Conservation (phyloP, 2,329 filamentous ascomycete species). For the Colletotrichum lini region DNA sequence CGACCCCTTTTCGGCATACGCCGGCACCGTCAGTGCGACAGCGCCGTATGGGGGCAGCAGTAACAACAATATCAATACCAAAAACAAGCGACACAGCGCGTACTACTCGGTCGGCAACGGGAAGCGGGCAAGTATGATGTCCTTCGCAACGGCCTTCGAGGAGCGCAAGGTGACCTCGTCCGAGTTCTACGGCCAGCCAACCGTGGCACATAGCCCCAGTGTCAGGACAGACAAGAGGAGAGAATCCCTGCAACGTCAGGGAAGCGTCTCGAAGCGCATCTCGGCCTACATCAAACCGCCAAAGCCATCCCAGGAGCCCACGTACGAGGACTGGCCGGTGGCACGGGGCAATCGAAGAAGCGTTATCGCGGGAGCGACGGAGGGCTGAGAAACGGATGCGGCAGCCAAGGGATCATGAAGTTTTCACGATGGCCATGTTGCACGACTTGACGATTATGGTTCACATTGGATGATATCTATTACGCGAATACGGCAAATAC, state of each 20-base stretch:
- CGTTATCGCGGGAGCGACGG: constrained; percentile 19
- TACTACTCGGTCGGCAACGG: constrained; percentile 31
- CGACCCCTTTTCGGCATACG: constrained; percentile 17
- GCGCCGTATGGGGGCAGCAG: not conserved
- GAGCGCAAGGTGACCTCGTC: constrained; percentile 22
- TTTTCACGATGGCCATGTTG: not conserved
- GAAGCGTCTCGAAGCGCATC: constrained; percentile 61
- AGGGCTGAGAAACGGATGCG: not conserved
- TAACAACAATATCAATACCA: not conserved
- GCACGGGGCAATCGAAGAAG: constrained; percentile 30
- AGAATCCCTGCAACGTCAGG: constrained; percentile 44
- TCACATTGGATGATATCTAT: not conserved
- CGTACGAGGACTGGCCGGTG: constrained; percentile 23
- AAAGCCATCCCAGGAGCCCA: constrained; percentile 7
- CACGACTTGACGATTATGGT: not conserved
- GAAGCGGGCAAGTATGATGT: constrained; percentile 37
- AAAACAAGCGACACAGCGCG: constrained; percentile 35
- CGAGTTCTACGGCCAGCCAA: constrained; percentile 17
- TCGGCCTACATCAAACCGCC: constrained; percentile 58
- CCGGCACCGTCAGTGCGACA: not conserved
- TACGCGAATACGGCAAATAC: not conserved
- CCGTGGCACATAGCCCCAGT: not conserved
- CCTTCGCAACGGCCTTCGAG: constrained; percentile 22
- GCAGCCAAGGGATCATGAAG: not conserved
- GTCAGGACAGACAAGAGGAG: constrained; percentile 24